These are phyloP conservation scores for Panicum virgatum DNA, from an alignment of 202 grass and related monocot genomes.

Conservation along the genomic window DNA sequence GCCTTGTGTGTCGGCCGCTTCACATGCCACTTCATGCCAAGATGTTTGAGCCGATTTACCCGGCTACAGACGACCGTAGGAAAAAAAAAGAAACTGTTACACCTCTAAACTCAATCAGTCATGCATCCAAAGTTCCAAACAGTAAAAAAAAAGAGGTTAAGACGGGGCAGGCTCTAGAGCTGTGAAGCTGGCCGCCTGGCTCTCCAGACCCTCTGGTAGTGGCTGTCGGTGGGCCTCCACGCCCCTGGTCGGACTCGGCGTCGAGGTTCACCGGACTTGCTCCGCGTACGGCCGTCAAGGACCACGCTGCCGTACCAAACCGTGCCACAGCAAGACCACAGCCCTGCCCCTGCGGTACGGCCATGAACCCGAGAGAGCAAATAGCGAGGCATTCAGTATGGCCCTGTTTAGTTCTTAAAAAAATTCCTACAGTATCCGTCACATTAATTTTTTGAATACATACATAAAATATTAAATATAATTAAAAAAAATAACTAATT, in stretches of 20 bases:
- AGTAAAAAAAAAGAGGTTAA: no score
- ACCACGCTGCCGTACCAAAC: constrained; percentile 6
- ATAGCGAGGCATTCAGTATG: not conserved
- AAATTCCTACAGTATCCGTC: no score
- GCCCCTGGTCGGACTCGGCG: not conserved
- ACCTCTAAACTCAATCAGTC: not conserved
- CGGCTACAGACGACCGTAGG: not conserved
- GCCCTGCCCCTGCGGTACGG: no score
- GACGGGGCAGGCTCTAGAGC: not conserved
- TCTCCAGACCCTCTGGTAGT: not conserved
- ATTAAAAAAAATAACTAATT: no score
- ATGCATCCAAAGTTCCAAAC: not conserved
- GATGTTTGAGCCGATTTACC: not conserved
- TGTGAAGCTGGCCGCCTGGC: not conserved
- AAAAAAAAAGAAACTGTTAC: no score
- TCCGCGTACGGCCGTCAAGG: not conserved
- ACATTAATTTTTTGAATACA: no score
- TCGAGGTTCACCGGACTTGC: not conserved
- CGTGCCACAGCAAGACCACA: not conserved
- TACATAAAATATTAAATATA: no score
- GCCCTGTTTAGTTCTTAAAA: no score
- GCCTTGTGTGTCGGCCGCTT: not conserved
- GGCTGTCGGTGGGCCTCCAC: not conserved
- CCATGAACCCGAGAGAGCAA: constrained; percentile 8
- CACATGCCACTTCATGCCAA: not conserved